Evolutionary conservation across 805 yeast genomes (phyloP).

Genomic region (Metschnikowia amazonensis): DNA sequence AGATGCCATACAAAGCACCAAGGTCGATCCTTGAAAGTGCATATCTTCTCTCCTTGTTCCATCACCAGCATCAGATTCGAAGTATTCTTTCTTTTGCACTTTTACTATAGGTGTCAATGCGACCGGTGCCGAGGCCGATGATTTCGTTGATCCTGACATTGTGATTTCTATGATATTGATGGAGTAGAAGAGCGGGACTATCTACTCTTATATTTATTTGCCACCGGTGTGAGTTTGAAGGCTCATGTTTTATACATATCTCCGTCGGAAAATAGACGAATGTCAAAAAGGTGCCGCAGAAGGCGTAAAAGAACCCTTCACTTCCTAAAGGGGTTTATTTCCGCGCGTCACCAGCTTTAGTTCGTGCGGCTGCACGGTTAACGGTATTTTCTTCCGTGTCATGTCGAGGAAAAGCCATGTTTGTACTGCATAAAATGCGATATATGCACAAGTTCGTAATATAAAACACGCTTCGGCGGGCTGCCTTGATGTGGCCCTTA

Average conservation of each 20-base stretch:
- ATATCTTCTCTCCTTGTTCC: constrained; percentile 39
- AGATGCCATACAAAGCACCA: constrained; percentile 25
- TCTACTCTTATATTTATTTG: not conserved
- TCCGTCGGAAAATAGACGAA: not conserved
- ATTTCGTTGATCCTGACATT: not conserved
- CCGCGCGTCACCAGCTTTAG: not conserved
- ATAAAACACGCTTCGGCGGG: no score
- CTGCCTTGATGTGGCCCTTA: no score
- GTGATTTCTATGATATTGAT: not conserved
- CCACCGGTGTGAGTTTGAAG: no score
- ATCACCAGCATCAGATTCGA: constrained; percentile 43
- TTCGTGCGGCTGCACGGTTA: not conserved
- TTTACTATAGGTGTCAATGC: not conserved
- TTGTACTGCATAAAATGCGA: not conserved
- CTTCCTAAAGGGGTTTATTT: not conserved
- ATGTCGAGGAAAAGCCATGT: not conserved
- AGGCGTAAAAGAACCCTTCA: not conserved
- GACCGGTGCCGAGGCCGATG: not conserved
- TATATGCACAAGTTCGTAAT: no score
- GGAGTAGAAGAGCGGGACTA: not conserved
- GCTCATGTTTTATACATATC: no score
- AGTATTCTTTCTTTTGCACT: constrained; percentile 14
- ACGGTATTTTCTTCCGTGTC: constrained; percentile 1
- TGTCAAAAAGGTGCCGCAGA: not conserved
- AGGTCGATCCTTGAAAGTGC: constrained; percentile 27